Percentiles rank a stretch among this genome's conserved stretches.
Conservation (phyloP, 108 stramenopile genomes). For the Skeletonema tropicum region DNA sequence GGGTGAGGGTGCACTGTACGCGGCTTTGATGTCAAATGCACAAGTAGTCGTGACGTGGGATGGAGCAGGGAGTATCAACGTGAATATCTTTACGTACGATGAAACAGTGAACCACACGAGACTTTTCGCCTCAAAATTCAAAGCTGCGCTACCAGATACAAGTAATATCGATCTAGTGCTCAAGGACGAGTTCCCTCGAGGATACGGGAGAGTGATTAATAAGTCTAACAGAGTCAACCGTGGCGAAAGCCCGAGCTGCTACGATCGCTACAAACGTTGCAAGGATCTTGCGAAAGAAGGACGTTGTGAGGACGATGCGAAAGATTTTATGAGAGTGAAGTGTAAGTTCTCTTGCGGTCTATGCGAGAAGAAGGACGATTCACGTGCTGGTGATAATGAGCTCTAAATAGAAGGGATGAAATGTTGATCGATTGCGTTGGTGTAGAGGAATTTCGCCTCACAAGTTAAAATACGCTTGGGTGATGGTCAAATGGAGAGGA, state of each 20-base stretch:
- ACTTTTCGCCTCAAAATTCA: constrained; percentile 32
- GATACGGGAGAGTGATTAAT: constrained; percentile 55
- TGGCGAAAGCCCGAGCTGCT: constrained; percentile 44
- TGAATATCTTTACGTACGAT: too few species aligned
- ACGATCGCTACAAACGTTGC: constrained; percentile 46
- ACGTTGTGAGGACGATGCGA: constrained; percentile 26
- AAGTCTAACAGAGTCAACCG: constrained; percentile 36
- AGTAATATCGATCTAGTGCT: too few species aligned
- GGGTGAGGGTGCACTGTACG: too few species aligned
- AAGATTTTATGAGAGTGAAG: constrained; percentile 30
- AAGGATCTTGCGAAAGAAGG: constrained; percentile 19
- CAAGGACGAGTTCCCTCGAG: constrained; percentile 70
- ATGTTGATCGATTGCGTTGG: too few species aligned
- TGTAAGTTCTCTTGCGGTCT: constrained; percentile 38
- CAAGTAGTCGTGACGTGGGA: too few species aligned
- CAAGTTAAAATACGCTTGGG: too few species aligned
- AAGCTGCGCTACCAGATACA: constrained; percentile 16
- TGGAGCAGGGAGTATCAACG: too few species aligned
- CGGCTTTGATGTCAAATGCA: too few species aligned
- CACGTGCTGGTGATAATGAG: constrained; percentile 2
- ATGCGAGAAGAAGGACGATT: constrained; percentile 23
- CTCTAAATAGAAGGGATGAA: background rate
- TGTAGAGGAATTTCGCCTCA: too few species aligned
- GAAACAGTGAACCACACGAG: constrained; percentile 18
- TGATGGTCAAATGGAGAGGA: too few species aligned